A percentile compares a stretch with the other conserved stretches of the same genome.
Conservation (phyloP, 768 basidiomycete species). For the Mrakia frigida region DNA sequence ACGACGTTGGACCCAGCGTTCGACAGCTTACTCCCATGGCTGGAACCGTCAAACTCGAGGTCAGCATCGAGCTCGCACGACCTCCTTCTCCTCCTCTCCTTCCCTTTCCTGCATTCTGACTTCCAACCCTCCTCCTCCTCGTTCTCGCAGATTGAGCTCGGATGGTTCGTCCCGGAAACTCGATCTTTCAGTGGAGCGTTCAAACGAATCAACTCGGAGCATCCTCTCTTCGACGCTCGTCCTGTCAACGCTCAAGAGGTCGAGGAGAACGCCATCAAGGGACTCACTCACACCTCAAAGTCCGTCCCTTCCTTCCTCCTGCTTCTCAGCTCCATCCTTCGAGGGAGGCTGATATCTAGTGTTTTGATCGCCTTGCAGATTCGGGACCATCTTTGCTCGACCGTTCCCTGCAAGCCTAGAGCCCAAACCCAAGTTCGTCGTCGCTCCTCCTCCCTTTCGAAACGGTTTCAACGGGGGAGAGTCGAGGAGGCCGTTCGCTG, state of each 20-base stretch:
- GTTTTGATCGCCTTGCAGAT: too few relatives aligned
- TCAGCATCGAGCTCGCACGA: not conserved
- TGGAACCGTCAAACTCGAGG: slow-evolving; percentile 6
- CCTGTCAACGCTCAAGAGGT: not conserved
- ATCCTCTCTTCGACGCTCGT: slow-evolving; percentile 1
- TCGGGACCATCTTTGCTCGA: too few relatives aligned
- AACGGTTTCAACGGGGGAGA: not conserved
- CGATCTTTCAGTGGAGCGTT: not conserved
- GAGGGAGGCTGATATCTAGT: not conserved
- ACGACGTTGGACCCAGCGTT: not conserved
- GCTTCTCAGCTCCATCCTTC: not conserved
- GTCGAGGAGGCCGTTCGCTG: not conserved
- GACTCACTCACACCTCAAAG: slow-evolving; percentile 4
- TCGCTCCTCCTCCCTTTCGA: not conserved
- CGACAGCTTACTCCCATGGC: not conserved
- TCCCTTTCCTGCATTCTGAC: not conserved
- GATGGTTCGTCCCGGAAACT: slow-evolving; percentile 1
- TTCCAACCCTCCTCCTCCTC: too few relatives aligned
- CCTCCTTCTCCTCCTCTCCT: not conserved
- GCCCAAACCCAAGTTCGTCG: not conserved
- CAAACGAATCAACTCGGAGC: not conserved
- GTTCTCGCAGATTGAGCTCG: not conserved
- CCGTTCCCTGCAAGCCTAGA: not conserved
- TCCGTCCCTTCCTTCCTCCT: too few relatives aligned
- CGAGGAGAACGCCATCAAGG: not conserved